Evolutionary conservation across 2,329 filamentous ascomycete genomes (phyloP).

Genomic region (Curvularia verruculosa): DNA sequence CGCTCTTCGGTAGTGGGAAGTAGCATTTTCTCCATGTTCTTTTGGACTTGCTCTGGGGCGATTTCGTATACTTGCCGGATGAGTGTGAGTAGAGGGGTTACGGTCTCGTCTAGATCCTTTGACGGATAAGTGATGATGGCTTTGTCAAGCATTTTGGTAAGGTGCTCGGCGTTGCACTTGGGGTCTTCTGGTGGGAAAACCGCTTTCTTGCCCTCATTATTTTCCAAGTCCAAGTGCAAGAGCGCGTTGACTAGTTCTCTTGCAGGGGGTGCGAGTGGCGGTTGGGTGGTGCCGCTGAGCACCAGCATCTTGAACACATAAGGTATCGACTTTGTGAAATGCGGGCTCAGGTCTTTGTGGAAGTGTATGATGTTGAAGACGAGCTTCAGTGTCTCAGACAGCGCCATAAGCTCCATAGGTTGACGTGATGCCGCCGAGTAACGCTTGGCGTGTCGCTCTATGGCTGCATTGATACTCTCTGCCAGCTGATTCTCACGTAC

Average conservation of each 20-base stretch:
- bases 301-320: slow-evolving; percentile 73
- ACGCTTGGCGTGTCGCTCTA: slow-evolving; percentile 66
- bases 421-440: slow-evolving; percentile 54
- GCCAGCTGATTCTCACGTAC: slow-evolving; percentile 71
- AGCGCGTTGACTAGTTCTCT: slow-evolving; percentile 79
- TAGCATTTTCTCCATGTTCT: slow-evolving; percentile 68
- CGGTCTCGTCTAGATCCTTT: slow-evolving; percentile 72
- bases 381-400: slow-evolving; percentile 83
- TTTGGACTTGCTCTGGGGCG: slow-evolving; percentile 67
- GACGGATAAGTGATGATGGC: slow-evolving; percentile 69
- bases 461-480: slow-evolving; percentile 70
- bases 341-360: slow-evolving; percentile 64
- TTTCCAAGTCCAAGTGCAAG: slow-evolving; percentile 74
- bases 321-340: slow-evolving; percentile 72
- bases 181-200: slow-evolving; percentile 71
- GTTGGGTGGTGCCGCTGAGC: slow-evolving; percentile 63
- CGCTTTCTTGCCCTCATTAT: slow-evolving; percentile 53
- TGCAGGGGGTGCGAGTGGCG: slow-evolving; percentile 75
- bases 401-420: slow-evolving; percentile 77
- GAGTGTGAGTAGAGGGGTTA: slow-evolving; percentile 75
- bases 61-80: slow-evolving; percentile 73
- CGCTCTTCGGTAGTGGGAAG: slow-evolving; percentile 81
- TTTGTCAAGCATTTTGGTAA: slow-evolving; percentile 73
- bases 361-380: slow-evolving; percentile 86
- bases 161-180: slow-evolving; percentile 64